Base-by-base conservation (phyloP, 73 alveolate species). In the Paramecium tetraurelia region DNA sequence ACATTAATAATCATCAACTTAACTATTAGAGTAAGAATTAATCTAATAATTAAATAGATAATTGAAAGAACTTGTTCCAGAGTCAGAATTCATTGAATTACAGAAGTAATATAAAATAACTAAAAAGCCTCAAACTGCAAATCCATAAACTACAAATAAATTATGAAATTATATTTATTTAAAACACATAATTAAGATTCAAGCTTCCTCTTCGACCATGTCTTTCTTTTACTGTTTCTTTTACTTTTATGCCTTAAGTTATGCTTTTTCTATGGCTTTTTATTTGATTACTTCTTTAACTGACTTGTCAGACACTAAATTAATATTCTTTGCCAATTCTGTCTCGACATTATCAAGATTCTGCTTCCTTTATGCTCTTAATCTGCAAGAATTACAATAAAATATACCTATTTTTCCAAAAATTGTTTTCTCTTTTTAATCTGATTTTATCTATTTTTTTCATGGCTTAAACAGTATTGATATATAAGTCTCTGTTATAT, bases 401-500 rank as follows among this genome's bases (percentile, higher is more conserved):
- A 4, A 33, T 59, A 70, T 70, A 89, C 87, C 94, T 89, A 85
- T 92, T 93, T 59, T 93, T 95, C 92, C 96, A 96, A 95, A 98
- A 97, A 92, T 96, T 92, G 88, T 96, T 93, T 95, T 98, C 99
- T 93, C 99, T 97, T 9, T 95, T 95, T 69, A 92, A 93, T 94
- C 96, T 98, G 71, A 98, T 95, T 89, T 98, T 97, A 63, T 97
- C 98, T 92, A 98, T 88, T 95, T 96, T 98, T 95, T 97, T 97
- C 99, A 98, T 98, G 57, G 99, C 99, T 92, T 96, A 96, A 86
- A 98, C 96, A 20, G 99, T 98, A 88, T 97, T 97, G 33, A 97
- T 96, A 97, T 96, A 95, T 20, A 95, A 89, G 50, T 93, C 95
- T 89, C 99, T 96, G 93, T 98, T 97, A 92, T 98, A 98, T 92